These are phyloP conservation scores for Yarrowia osloensis DNA, from an alignment of 805 yeast genomes.

Conservation along the genomic window DNA sequence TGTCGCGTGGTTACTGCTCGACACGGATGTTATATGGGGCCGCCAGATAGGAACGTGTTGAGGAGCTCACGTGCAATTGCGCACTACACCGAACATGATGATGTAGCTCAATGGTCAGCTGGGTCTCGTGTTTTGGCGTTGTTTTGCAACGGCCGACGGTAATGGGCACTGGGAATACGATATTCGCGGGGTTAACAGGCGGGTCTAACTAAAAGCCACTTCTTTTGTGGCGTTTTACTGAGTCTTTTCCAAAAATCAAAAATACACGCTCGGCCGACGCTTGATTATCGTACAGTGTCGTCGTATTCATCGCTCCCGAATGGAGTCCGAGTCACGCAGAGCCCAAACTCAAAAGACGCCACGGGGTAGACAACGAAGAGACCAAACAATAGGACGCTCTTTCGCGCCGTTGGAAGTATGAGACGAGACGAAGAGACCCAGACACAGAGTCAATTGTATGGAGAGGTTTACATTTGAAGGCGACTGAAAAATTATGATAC, in stretches of 20 bases:
- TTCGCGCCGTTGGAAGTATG: not conserved
- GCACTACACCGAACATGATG: conserved; percentile 22
- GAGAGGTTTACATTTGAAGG: not conserved
- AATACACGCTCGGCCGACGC: not conserved
- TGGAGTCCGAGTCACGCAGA: conserved; percentile 19
- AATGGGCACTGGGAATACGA: not conserved
- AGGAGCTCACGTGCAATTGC: conserved; percentile 22
- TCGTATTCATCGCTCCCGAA: conserved; percentile 28
- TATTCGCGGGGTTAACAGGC: not conserved
- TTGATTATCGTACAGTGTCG: not conserved
- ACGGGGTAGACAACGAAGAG: conserved; percentile 3
- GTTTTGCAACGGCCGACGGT: not conserved
- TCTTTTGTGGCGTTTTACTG: conserved; percentile 1
- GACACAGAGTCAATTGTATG: not conserved
- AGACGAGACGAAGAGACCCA: not conserved
- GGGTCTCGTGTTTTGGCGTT: not conserved
- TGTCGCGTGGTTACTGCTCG: not conserved
- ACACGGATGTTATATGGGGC: not conserved
- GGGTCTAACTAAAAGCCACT: not conserved
- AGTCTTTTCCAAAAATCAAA: not conserved
- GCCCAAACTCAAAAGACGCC: conserved; percentile 8
- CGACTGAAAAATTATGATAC: not conserved
- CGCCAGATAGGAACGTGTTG: not conserved
- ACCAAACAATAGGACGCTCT: not conserved
- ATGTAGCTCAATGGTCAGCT: not conserved